Conservation (phyloP, 2,329 filamentous ascomycete genomes). For the Penicillium paneum region DNA sequence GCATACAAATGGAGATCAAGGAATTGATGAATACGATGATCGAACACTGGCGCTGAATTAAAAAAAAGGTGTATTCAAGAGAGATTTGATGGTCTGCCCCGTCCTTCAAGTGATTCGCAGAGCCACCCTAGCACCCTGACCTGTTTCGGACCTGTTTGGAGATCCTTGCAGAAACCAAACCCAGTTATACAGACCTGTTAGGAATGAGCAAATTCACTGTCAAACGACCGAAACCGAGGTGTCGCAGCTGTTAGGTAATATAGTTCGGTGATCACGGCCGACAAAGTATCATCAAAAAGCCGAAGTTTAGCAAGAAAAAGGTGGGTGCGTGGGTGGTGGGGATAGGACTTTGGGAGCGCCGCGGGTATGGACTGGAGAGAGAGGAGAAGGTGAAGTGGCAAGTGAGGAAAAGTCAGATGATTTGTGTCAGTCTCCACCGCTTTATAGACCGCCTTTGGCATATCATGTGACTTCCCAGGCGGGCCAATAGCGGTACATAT, state of each 20-base stretch:
- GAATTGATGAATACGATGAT: constrained; percentile 31
- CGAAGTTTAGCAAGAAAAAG: not conserved
- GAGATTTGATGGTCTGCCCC: constrained; percentile 12
- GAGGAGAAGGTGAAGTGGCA: constrained; percentile 11
- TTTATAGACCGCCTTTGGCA: constrained; percentile 11
- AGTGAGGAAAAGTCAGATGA: constrained; percentile 21
- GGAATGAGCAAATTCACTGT: not conserved
- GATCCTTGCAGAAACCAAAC: not conserved
- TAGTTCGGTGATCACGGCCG: not conserved
- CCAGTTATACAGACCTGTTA: constrained; percentile 1
- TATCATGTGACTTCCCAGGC: not conserved
- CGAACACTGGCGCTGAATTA: constrained; percentile 20
- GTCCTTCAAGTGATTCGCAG: constrained; percentile 20
- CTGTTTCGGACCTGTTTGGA: constrained; percentile 4
- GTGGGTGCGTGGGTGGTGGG: not conserved
- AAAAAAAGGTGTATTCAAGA: constrained; percentile 12
- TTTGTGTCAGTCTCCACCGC: constrained; percentile 8
- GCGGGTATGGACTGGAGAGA: not conserved
- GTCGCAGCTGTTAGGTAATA: not conserved
- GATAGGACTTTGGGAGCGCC: not conserved
- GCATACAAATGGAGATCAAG: constrained; percentile 35
- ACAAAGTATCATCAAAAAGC: not conserved
- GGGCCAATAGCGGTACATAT: too few relatives aligned
- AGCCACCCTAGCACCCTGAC: constrained; percentile 17
- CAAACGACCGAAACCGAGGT: not conserved